phyloP scores from a whole-genome alignment of 2,329 filamentous ascomycete genomes.

The Xylaria sp. region DNA sequence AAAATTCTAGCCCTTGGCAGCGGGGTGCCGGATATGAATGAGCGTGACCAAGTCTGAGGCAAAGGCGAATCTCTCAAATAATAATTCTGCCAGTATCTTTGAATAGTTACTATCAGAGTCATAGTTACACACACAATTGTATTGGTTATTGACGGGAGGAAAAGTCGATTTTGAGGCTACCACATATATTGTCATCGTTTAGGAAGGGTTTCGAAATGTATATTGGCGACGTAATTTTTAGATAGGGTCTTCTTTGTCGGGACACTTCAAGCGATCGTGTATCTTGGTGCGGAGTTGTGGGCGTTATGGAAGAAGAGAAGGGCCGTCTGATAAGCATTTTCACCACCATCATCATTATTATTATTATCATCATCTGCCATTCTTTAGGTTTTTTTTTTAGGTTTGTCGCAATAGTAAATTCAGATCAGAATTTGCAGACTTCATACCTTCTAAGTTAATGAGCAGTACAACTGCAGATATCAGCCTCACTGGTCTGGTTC shows the following conservation, averaged over 20 bases:
- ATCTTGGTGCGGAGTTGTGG: slow-evolving; percentile 27
- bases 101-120: slow-evolving; percentile 2
- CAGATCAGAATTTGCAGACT: neutral
- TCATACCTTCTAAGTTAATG: neutral
- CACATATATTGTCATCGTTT: neutral
- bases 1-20: slow-evolving; percentile 60
- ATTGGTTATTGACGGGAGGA: slow-evolving; percentile 10
- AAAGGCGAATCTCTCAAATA: neutral
- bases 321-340: slow-evolving; percentile 17
- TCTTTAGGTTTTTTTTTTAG: slow-evolving; percentile 13
- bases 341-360: slow-evolving; percentile 11
- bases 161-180: neutral
- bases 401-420: slow-evolving; percentile 9
- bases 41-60: slow-evolving; percentile 38
- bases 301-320: slow-evolving; percentile 12
- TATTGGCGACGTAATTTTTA: slow-evolving; percentile 3
- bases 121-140: slow-evolving; percentile 1
- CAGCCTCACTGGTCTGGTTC: neutral
- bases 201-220: slow-evolving; percentile 7
- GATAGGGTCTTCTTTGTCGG: slow-evolving; percentile 2
- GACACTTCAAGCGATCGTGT: neutral
- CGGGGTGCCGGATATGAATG: slow-evolving; percentile 66
- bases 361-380: slow-evolving; percentile 16
- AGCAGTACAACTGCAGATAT: neutral
- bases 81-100: slow-evolving; percentile 9